Conservation (phyloP, 2,329 filamentous ascomycete genomes). For the Aspergillus sclerotialis region DNA sequence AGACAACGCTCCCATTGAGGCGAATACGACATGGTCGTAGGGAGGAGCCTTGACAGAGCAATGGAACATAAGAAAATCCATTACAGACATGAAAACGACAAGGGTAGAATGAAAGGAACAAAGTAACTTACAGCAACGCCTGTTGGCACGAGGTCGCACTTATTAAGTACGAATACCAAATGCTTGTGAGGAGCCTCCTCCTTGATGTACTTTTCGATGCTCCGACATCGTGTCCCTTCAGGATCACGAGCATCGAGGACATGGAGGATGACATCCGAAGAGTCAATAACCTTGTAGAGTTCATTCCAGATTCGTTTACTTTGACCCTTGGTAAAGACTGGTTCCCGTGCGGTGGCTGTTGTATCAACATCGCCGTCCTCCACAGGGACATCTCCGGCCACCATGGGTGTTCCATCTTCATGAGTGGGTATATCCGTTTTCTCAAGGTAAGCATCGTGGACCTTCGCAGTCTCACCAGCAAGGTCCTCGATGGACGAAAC, state of each 20-base stretch:
- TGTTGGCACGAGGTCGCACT: constrained; percentile 88
- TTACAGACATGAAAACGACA: constrained; percentile 1
- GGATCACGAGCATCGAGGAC: constrained; percentile 86
- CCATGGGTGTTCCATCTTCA: constrained; percentile 62
- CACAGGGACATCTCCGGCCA: constrained; percentile 44
- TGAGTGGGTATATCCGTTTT: constrained; percentile 71
- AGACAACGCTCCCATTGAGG: constrained; percentile 72
- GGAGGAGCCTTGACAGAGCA: constrained; percentile 89
- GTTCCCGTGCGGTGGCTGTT: constrained; percentile 60
- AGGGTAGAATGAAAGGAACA: constrained; percentile 6
- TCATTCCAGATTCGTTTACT: constrained; percentile 98
- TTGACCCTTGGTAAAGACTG: constrained; percentile 91
- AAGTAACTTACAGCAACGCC: constrained; percentile 78
- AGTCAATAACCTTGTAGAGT: constrained; percentile 90
- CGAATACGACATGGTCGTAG: constrained; percentile 49
- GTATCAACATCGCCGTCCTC: constrained; percentile 38
- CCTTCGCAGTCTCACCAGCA: constrained; percentile 69
- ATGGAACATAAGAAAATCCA: constrained; percentile 24
- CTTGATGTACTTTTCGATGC: constrained; percentile 85
- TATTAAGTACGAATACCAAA: constrained; percentile 81
- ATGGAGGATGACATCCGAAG: constrained; percentile 92
- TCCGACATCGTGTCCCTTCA: constrained; percentile 79
- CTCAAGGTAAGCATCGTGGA: constrained; percentile 74
- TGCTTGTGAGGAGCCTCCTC: constrained; percentile 97
- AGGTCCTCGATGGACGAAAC: constrained; percentile 77